Evolutionary conservation across 768 basidiomycete species (phyloP), one percentile per base, ranked within the genome.

Genomic region (Tylopilus rubrobrunneus): DNA sequence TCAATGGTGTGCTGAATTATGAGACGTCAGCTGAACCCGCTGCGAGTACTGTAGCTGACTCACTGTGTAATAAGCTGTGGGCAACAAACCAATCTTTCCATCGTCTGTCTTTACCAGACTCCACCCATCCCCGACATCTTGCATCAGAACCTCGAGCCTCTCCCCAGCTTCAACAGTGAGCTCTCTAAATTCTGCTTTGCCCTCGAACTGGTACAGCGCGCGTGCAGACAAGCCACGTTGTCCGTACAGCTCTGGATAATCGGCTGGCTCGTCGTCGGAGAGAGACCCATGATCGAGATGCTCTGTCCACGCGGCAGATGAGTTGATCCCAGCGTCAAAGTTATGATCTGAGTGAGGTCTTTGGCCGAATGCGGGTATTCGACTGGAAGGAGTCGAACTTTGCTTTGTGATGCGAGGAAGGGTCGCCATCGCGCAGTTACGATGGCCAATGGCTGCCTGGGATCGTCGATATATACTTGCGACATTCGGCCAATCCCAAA

Each of bases 311-410:
- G 86, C 89, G 7, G 78, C 69, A 1, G 89, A 90, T 11, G 86
- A 77, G 70, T 91, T 89, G 67, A 91, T 78, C 4, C 89, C 88
- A 1, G 83, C 80, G 65, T 90, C 89, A 61, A 91, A 89, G 47
- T 82, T 81, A 39, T 61, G 52, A 37, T 62, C 59, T 8, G 68
- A 62, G 52, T 34, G 51, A 41, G 59, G 64, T 42, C 58, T 75
- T 37, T 36, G 74, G 73, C 39, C 62, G 44, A 57, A 56, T 7
- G 48, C 57, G 25, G 45, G 60, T 45, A 55, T 46, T 4, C 45
- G 51, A 33, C 45, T 17, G 17, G 54, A 28, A 36, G 52, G 49
- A 21, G 61, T 55, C 29, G 67, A 52, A 43, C 57, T 53, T 40
- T 68, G 62, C 56, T 65, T 74, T 45, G 55, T 62, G 15, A 64